phyloP scores from a whole-genome alignment of 306 rosid species.

The Fragaria iinumae region DNA sequence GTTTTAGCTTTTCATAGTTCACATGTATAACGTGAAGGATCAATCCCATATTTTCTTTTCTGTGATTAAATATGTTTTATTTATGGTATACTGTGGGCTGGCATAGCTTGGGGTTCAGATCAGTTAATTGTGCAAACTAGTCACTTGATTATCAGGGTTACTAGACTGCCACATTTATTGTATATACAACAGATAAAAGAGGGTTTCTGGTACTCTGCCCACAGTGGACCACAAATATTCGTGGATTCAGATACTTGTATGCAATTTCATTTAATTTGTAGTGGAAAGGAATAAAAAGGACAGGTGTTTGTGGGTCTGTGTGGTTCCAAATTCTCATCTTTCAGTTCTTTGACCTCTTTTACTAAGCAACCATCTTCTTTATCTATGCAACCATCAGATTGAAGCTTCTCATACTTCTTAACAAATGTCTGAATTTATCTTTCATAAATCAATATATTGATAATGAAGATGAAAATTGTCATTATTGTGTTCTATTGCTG shows the following conservation, averaged over 20 bases:
- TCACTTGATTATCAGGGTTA: not conserved
- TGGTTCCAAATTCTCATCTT: not conserved
- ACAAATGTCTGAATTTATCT: not conserved
- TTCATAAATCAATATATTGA: not conserved
- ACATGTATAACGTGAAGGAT: not conserved
- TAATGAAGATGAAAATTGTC: too few species aligned
- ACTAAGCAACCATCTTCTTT: not conserved
- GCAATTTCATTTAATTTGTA: not conserved
- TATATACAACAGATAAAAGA: not conserved
- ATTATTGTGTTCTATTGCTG: not conserved
- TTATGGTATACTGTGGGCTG: not conserved
- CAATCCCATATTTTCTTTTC: not conserved
- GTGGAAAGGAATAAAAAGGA: not conserved
- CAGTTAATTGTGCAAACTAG: not conserved
- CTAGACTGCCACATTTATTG: not conserved
- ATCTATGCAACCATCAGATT: not conserved
- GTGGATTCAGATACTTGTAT: not conserved
- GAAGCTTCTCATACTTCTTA: not conserved
- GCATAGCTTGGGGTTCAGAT: not conserved
- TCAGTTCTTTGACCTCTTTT: not conserved
- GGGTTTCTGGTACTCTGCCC: not conserved
- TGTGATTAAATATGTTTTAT: not conserved
- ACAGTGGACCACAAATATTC: too few species aligned
- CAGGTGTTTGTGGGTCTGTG: not conserved
- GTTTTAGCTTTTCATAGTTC: not conserved